phyloP scores from a whole-genome alignment of 768 basidiomycete species.

The Boletus bicolor region DNA sequence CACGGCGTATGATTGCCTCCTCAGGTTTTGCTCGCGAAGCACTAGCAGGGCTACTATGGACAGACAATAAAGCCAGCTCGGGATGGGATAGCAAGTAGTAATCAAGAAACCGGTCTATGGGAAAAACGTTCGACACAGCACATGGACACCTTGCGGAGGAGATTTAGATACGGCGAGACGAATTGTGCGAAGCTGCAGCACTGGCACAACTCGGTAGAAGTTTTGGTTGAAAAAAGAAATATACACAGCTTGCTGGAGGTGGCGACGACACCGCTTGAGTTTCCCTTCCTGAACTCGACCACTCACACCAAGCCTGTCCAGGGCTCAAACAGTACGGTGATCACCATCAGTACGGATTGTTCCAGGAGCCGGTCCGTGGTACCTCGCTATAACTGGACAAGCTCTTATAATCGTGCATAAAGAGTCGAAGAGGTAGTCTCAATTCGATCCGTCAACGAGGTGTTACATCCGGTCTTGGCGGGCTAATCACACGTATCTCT shows the following conservation, averaged over 20 bases:
- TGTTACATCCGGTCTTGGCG: neutral
- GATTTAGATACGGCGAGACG: neutral
- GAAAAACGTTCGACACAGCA: neutral
- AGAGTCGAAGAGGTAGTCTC: neutral
- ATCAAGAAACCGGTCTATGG: neutral
- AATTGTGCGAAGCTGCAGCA: neutral
- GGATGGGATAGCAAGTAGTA: neutral
- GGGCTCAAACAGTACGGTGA: neutral
- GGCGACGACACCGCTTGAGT: too few relatives aligned
- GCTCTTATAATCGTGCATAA: slow-evolving; percentile 8
- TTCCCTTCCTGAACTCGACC: neutral
- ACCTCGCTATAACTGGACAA: neutral
- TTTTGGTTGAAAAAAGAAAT: neutral
- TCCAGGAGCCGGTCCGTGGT: slow-evolving; percentile 9
- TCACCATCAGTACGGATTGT: slow-evolving; percentile 1
- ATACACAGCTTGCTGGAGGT: neutral
- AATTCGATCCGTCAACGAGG: neutral
- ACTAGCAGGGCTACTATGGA: too few relatives aligned
- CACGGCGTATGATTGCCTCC: too few relatives aligned
- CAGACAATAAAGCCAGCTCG: neutral
- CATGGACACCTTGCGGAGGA: neutral
- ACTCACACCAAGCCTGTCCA: neutral
- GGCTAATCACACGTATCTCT: neutral
- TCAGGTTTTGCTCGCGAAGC: too few relatives aligned
- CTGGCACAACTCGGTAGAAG: neutral